These are phyloP conservation scores for Candida coquimbonensis DNA, from an alignment of 805 yeast genomes.

Conservation along the genomic window DNA sequence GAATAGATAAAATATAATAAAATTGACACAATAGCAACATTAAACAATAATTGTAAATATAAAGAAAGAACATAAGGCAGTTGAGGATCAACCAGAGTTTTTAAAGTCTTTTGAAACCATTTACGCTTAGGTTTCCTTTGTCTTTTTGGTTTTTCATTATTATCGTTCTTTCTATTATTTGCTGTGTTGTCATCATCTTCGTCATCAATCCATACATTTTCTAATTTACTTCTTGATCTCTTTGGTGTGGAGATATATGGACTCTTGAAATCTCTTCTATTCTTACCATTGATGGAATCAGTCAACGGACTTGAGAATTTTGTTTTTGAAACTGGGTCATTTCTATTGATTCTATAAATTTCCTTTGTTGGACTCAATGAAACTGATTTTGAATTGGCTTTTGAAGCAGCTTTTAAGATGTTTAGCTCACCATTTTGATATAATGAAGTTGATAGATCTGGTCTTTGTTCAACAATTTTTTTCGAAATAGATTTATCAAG, in stretches of 20 bases:
- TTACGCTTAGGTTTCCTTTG: slow-evolving; percentile 5
- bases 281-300: slow-evolving; percentile 18
- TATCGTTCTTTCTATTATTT: neutral
- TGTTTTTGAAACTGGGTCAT: slow-evolving; percentile 1
- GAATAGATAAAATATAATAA: slow-evolving; percentile 45
- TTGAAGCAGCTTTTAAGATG: slow-evolving; percentile 26
- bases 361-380: slow-evolving; percentile 31
- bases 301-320: slow-evolving; percentile 20
- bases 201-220: slow-evolving; percentile 19
- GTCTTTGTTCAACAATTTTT: slow-evolving; percentile 13
- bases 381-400: slow-evolving; percentile 12
- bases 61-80: slow-evolving; percentile 52
- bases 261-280: slow-evolving; percentile 8
- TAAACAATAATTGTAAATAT: slow-evolving; percentile 59
- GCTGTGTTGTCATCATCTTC: slow-evolving; percentile 9
- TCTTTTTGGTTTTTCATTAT: slow-evolving; percentile 1
- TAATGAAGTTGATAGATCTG: slow-evolving; percentile 18
- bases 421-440: slow-evolving; percentile 23
- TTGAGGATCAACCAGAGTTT: slow-evolving; percentile 33
- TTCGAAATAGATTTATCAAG: slow-evolving; percentile 17
- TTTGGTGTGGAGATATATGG: slow-evolving; percentile 15
- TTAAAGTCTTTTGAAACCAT: slow-evolving; percentile 8
- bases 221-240: slow-evolving; percentile 5
- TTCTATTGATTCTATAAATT: slow-evolving; percentile 2
- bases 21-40: slow-evolving; percentile 42